Evolutionary conservation across 2,329 filamentous ascomycete genomes (phyloP).

Genomic region (Diplocarpon mali): DNA sequence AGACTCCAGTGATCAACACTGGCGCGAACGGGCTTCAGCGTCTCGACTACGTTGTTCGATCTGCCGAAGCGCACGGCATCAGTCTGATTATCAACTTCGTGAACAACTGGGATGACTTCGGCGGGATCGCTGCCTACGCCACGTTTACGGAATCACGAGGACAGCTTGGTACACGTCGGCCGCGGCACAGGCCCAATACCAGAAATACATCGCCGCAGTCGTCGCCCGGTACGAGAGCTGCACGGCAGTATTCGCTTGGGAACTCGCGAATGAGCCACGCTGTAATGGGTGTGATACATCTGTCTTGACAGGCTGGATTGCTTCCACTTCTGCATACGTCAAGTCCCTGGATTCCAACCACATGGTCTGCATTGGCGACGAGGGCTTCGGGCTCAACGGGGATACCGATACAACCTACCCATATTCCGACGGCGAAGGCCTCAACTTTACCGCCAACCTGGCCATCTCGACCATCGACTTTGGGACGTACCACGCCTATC

Average conservation of each 20-base stretch:
- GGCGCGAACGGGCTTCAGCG: slow-evolving; percentile 51
- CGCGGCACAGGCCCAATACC: slow-evolving; percentile 43
- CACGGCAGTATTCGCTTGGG: slow-evolving; percentile 55
- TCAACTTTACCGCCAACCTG: slow-evolving; percentile 36
- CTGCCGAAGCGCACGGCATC: slow-evolving; percentile 47
- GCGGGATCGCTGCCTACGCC: slow-evolving; percentile 49
- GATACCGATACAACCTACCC: slow-evolving; percentile 32
- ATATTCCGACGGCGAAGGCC: slow-evolving; percentile 31
- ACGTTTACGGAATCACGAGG: slow-evolving; percentile 41
- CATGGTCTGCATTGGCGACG: slow-evolving; percentile 53
- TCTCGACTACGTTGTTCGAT: slow-evolving; percentile 51
- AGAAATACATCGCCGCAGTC: slow-evolving; percentile 46
- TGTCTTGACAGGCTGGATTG: slow-evolving; percentile 50
- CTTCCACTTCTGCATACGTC: slow-evolving; percentile 46
- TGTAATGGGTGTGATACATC: slow-evolving; percentile 48
- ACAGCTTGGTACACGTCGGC: slow-evolving; percentile 44
- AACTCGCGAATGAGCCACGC: slow-evolving; percentile 58
- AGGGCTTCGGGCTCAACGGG: slow-evolving; percentile 40
- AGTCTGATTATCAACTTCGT: slow-evolving; percentile 56
- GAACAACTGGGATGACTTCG: slow-evolving; percentile 61
- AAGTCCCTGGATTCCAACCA: slow-evolving; percentile 51
- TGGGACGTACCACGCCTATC: slow-evolving; percentile 43
- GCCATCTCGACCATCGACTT: slow-evolving; percentile 37
- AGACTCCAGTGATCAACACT: slow-evolving; percentile 49
- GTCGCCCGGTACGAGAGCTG: slow-evolving; percentile 49